phyloP scores from a whole-genome alignment of 2,329 filamentous ascomycete species.

The Trichophyton equinum region DNA sequence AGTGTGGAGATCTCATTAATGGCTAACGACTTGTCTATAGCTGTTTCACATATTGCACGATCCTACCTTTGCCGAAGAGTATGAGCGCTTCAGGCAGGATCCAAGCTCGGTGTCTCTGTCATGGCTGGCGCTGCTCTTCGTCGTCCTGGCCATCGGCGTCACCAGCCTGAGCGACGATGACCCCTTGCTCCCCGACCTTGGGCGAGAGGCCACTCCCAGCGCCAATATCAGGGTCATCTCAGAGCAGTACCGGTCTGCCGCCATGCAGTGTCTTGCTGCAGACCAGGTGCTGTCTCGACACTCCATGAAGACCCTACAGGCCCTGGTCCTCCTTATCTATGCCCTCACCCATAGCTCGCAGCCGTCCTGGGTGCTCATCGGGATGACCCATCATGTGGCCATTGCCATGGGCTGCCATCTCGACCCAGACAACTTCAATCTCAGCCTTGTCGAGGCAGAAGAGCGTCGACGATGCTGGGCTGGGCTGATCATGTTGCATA shows the following conservation, averaged over 20 bases:
- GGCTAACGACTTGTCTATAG: constrained; percentile 5
- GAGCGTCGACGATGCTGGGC: constrained; percentile 31
- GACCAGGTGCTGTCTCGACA: constrained; percentile 29
- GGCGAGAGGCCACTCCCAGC: constrained; percentile 25
- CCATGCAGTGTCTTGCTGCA: constrained; percentile 29
- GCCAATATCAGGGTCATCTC: constrained; percentile 28
- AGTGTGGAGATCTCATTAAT: background rate
- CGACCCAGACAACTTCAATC: constrained; percentile 26
- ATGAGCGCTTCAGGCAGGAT: constrained; percentile 27
- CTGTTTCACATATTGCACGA: constrained; percentile 33
- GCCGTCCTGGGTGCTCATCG: constrained; percentile 29
- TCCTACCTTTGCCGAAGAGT: constrained; percentile 29
- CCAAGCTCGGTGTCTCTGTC: constrained; percentile 25
- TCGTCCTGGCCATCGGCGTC: constrained; percentile 28
- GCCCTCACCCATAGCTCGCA: constrained; percentile 26
- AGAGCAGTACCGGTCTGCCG: constrained; percentile 26
- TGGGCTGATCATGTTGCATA: constrained; percentile 31
- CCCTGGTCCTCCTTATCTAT: constrained; percentile 30
- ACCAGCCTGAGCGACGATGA: constrained; percentile 27
- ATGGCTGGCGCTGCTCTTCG: constrained; percentile 31
- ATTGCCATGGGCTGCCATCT: constrained; percentile 32
- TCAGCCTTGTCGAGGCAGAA: constrained; percentile 27
- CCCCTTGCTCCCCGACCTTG: constrained; percentile 26
- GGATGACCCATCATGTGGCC: constrained; percentile 30
- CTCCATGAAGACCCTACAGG: constrained; percentile 30